Percentiles rank a stretch among this genome's conserved stretches.
Conservation (phyloP, 768 basidiomycete species). For the Suillus hirtellus region DNA sequence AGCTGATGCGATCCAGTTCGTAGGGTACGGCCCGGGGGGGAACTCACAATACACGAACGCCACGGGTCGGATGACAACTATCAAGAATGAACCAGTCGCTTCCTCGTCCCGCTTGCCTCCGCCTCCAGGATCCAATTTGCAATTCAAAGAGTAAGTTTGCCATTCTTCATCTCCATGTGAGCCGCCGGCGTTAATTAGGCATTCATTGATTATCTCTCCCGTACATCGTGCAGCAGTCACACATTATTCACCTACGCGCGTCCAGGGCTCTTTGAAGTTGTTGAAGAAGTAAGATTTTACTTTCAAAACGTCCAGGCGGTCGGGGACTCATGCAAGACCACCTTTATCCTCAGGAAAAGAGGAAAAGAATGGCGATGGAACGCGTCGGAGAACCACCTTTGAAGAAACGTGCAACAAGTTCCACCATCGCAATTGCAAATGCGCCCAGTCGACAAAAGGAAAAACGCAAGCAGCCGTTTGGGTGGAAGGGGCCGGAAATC, state of each 20-base stretch:
- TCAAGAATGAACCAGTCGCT: conserved; percentile 10
- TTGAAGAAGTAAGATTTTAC: conserved; percentile 27
- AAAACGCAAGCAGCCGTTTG: conserved; percentile 24
- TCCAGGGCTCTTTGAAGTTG: background rate
- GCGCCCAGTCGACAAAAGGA: conserved; percentile 13
- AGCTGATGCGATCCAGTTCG: conserved; percentile 19
- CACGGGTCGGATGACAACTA: conserved; percentile 21
- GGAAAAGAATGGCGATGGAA: conserved; percentile 13
- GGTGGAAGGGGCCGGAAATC: conserved; percentile 19
- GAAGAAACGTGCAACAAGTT: conserved; percentile 25
- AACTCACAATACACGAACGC: conserved; percentile 12
- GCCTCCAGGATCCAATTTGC: background rate
- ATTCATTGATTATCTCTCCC: conserved; percentile 3
- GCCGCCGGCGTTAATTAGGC: conserved; percentile 6
- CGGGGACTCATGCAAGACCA: background rate
- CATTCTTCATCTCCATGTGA: conserved; percentile 13
- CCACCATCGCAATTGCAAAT: conserved; percentile 19
- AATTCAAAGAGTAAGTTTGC: conserved; percentile 1
- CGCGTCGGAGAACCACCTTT: conserved; percentile 11
- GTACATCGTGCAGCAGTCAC: conserved; percentile 1
- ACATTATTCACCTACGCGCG: conserved; percentile 4
- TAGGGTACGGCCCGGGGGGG: conserved; percentile 13
- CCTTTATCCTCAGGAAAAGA: conserved; percentile 27
- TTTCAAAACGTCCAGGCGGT: conserved; percentile 23
- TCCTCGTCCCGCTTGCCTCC: conserved; percentile 13